Percentiles rank a stretch among this genome's conserved stretches.
These are phyloP conservation scores for Aspergillus ochraceoroseus DNA, from an alignment of 2,329 filamentous ascomycete genomes.

Conservation along the genomic window DNA sequence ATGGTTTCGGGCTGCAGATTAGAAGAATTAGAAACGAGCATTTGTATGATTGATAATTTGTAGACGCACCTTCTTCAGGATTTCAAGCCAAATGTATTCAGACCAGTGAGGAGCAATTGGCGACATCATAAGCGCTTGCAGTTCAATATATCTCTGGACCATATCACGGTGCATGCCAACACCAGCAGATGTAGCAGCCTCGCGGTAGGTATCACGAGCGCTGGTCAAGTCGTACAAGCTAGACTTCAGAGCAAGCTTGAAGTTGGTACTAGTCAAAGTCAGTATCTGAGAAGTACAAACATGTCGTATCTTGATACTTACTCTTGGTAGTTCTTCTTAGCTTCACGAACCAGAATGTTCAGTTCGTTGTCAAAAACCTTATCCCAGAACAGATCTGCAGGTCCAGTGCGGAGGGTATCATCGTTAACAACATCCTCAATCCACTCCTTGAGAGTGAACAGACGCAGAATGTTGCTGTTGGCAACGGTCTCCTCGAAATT, in stretches of 20 bases:
- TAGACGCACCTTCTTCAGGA: conserved; percentile 61
- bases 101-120: conserved; percentile 90
- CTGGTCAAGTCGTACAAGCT: conserved; percentile 86
- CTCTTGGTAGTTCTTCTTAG: conserved; percentile 70
- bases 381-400: conserved; percentile 75
- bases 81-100: conserved; percentile 90
- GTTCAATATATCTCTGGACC: conserved; percentile 72
- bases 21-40: conserved; percentile 6
- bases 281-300: neutral
- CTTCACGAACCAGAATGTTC: conserved; percentile 73
- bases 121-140: conserved; percentile 75
- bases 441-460: conserved; percentile 83
- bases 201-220: conserved; percentile 85
- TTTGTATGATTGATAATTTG: neutral
- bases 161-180: conserved; percentile 83
- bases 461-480: conserved; percentile 81
- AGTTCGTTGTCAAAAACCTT: conserved; percentile 90
- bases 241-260: conserved; percentile 80
- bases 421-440: conserved; percentile 78
- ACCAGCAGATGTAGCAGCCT: conserved; percentile 68
- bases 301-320: no score
- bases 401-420: conserved; percentile 69
- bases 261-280: conserved; percentile 56
- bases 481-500: conserved; percentile 97
- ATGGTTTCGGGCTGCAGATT: conserved; percentile 57